Base-by-base conservation (phyloP, 2,329 filamentous ascomycete species). In the Kalaharituber pfeilii region DNA sequence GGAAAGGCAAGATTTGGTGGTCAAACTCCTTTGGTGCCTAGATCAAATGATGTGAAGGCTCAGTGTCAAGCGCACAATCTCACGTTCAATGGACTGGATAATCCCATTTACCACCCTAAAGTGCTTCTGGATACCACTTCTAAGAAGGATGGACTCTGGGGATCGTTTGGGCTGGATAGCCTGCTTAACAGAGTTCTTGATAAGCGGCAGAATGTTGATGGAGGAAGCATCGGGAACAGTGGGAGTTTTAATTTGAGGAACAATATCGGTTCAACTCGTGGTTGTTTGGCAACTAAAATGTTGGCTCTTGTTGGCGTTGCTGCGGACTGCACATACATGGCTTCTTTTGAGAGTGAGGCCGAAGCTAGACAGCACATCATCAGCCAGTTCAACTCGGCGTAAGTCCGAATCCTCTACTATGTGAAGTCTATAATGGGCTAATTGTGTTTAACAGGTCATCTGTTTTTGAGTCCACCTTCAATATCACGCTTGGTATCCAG, bases 241-340 rank as follows among this genome's bases (percentile, higher is more conserved):
- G 84, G 86, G 56, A 83, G 82, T 60, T 80, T 88, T 57, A 91
- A 95, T 65, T 71, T 96, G 61, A 73, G 76, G 29, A 75, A 72
- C 29, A 86, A 79, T 25, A 94, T 98, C 65, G 91, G 91, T 49
- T 82, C 78, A 56, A 84, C 83, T 0, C 66, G 70, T n/a, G 91
- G 91, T 51, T 98, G 91, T 66, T 89, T 89, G 5, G 81, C 75
- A 1, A 89, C 86, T n/a, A 80, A 87, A 61, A 93, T 84, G 68
- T 86, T 98, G 18, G 91, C 91, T 0, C 74, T 96, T 39, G 79
- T 98, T 24, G 91, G 91, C 26, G 80, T 96, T 33, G 91, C 87
- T 7, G 91, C 87, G 0, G 91, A 98, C 68, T 98, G 91, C 72
- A 84, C 79, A 7, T 96, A 96, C 66, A 86, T 81, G 36, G 72